A percentile compares a stretch with the other conserved stretches of the same genome.
Conservation (phyloP, 768 basidiomycete species). For the Nevesoporus exiguus region DNA sequence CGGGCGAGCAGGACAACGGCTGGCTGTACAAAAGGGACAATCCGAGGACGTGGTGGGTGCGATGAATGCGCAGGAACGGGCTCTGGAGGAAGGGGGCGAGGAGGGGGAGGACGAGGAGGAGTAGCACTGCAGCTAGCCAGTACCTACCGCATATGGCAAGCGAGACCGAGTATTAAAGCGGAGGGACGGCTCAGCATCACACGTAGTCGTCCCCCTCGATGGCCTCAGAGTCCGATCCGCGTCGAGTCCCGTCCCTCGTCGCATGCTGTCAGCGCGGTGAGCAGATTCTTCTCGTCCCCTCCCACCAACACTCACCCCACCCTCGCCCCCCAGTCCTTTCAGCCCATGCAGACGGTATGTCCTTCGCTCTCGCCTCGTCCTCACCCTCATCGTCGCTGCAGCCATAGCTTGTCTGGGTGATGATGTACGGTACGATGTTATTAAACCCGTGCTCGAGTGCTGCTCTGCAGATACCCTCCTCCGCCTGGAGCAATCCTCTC, state of each 20-base stretch:
- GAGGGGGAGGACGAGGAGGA: slow-evolving; percentile 32
- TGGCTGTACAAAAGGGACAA: slow-evolving; percentile 75
- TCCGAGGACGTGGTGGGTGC: slow-evolving; percentile 79
- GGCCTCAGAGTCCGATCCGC: slow-evolving; percentile 36
- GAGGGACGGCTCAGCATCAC: not conserved
- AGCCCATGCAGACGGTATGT: slow-evolving; percentile 59
- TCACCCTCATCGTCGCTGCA: slow-evolving; percentile 26
- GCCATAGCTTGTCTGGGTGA: slow-evolving; percentile 65
- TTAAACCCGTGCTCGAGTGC: slow-evolving; percentile 70
- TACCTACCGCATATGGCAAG: slow-evolving; percentile 17
- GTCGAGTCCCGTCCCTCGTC: slow-evolving; percentile 60
- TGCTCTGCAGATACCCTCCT: slow-evolving; percentile 69
- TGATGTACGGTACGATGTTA: slow-evolving; percentile 55
- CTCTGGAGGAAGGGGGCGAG: slow-evolving; percentile 42
- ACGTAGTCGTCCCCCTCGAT: slow-evolving; percentile 8
- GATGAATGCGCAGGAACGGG: slow-evolving; percentile 72
- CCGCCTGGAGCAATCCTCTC: slow-evolving; percentile 65
- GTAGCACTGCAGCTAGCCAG: not conserved
- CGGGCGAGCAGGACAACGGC: slow-evolving; percentile 59
- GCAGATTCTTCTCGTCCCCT: slow-evolving; percentile 16
- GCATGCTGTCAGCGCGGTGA: slow-evolving; percentile 71
- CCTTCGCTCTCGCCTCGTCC: not conserved
- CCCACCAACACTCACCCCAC: slow-evolving; percentile 12
- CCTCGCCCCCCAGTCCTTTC: slow-evolving; percentile 45
- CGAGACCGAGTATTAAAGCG: slow-evolving; percentile 15